phyloP scores from a whole-genome alignment of 108 stramenopile species.

The Nitzschia inconspicua region DNA sequence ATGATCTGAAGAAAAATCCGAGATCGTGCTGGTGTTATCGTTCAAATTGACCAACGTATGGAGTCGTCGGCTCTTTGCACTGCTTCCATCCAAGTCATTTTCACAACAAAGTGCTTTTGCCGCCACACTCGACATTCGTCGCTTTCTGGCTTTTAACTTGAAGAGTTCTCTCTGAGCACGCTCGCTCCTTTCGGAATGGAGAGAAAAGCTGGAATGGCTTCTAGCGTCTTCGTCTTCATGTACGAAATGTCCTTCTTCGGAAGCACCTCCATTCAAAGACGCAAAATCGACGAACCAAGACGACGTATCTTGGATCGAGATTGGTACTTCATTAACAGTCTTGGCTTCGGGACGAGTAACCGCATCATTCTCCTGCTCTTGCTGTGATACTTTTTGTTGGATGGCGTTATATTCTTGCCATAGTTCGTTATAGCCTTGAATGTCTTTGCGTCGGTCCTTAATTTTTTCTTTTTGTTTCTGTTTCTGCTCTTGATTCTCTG shows the following conservation, averaged over 20 bases:
- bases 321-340: neutral
- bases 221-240: slow-evolving; percentile 8
- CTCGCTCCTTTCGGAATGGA: slow-evolving; percentile 15
- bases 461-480: slow-evolving; percentile 20
- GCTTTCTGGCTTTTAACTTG: slow-evolving; percentile 5
- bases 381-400: slow-evolving; percentile 8
- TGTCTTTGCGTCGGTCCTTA: slow-evolving; percentile 30
- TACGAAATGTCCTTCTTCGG: neutral
- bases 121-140: neutral
- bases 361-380: neutral
- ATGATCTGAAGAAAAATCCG: slow-evolving; percentile 15
- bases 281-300: slow-evolving; percentile 13
- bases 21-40: slow-evolving; percentile 8
- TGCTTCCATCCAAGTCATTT: slow-evolving; percentile 3
- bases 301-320: neutral
- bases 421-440: slow-evolving; percentile 20
- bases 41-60: neutral
- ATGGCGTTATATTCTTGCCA: slow-evolving; percentile 36
- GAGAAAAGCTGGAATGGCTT: slow-evolving; percentile 22
- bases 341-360: neutral
- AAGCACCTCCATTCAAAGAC: neutral
- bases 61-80: neutral
- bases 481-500: slow-evolving; percentile 11
- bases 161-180: slow-evolving; percentile 16
- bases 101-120: neutral